Evolutionary conservation across 2,329 filamentous ascomycete species (phyloP), one percentile per base, ranked within the genome.

Genomic region (Aspergillus sp.): DNA sequence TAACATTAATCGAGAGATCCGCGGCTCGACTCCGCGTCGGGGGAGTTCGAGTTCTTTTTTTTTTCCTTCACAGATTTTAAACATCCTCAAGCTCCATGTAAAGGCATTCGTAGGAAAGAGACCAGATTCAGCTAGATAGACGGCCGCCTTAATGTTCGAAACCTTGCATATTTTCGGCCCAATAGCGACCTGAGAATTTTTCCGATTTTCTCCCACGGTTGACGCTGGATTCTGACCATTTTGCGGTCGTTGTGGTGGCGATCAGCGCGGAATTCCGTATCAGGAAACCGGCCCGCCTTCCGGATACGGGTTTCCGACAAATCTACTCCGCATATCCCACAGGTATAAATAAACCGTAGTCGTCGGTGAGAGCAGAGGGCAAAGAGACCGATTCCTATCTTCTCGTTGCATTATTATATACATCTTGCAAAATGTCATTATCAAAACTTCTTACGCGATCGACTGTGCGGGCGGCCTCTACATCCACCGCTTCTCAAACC

Each of bases 401-500:
- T 31, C 9, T 31, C 12, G 41, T 17, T 15, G n/a, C 11, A 14
- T 14, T 15, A 46, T n/a, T 21, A 27, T 14, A 59, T 5, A 19
- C 11, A 19, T 51, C 4, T 27, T 23, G 14, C 52, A 65, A n/a
- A 6, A 72, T 71, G 69, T 59, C 67, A 1, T 63, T 71, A 52
- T 71, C 70, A 50, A 68, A 58, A 54, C 40, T 72, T 39, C 63
- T 74, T 12, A 64, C 70, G 15, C 69, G 64, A 52, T 58, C 65
- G 2, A 60, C 67, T 55, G 56, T 64, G 39, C 67, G 71, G 8
- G 66, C 69, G n/a, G 70, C 68, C 33, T 69, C 70, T 9, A 70
- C 70, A 4, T 64, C 72, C n/a, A 63, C 70, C 12, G 64, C 64
- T 15, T 63, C 71, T 11, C 70, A 71, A 37, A 67, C 70, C 33